Evolutionary conservation across 495 filamentous ascomycete genomes (phyloP).

Genomic region (Aspergillus asperescens): DNA sequence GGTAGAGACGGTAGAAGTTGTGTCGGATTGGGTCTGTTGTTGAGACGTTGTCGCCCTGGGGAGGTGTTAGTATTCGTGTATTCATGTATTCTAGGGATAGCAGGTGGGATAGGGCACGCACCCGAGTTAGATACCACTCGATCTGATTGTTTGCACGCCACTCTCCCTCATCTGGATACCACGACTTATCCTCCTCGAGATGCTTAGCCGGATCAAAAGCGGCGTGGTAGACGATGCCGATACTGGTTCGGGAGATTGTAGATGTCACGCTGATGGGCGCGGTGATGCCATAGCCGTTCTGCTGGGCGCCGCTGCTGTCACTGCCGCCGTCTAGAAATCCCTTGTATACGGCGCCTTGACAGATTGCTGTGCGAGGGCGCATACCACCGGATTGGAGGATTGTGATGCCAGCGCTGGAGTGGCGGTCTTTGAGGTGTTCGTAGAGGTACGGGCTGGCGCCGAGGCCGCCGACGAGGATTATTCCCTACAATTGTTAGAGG

Average conservation of each 20-base stretch:
- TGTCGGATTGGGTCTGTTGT: neutral
- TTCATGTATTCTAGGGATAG: neutral
- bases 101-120: neutral
- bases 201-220: neutral
- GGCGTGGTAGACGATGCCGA: neutral
- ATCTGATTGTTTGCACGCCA: constrained; percentile 7
- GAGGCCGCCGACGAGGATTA: constrained; percentile 10
- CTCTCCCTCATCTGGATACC: constrained; percentile 1
- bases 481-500: neutral
- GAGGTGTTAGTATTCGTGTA: neutral
- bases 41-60: constrained; percentile 5
- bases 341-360: constrained; percentile 4
- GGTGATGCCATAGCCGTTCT: neutral
- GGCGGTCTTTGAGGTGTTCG: constrained; percentile 6
- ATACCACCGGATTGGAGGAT: constrained; percentile 6
- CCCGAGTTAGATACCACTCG: constrained; percentile 4
- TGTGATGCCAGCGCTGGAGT: neutral
- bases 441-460: constrained; percentile 11
- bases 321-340: constrained; percentile 5
- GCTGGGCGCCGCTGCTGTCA: neutral
- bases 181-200: constrained; percentile 1
- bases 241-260: constrained; percentile 2
- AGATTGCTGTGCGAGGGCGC: constrained; percentile 5
- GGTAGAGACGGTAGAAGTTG: constrained; percentile 1
- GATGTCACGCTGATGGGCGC: constrained; percentile 7